Evolutionary conservation across 2,329 filamentous ascomycete genomes (phyloP), one percentile per base, ranked within the genome.

Genomic region (Paecilomyces formosus): DNA sequence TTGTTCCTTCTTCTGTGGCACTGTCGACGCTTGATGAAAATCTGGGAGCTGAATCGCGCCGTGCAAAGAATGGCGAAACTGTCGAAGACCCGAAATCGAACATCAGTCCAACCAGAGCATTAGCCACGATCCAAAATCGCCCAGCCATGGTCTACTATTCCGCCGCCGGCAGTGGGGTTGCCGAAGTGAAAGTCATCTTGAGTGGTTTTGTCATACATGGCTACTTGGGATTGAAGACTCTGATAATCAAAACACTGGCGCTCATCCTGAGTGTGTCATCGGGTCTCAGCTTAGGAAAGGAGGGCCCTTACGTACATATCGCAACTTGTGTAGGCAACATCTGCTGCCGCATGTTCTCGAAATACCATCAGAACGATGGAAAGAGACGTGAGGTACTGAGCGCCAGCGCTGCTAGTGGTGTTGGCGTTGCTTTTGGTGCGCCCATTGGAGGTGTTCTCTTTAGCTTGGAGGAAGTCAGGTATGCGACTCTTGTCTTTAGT

Each of bases 131-230:
- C 53, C 60, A 77, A 69, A 66, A 68, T 66, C 61, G 72, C 0
- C 83, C 88, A 2, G 89, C 90, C 0, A 95, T 95, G 88, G 83
- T 93, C 4, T 99, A 96, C 74, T 99, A 97, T 73, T 92, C 94
- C 7, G 94, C 93, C 59, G 93, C 93, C 50, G 94, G 94, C 54
- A 96, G 92, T 74, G 94, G 94, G 66, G 94, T 99, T 12, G 94
- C 94, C 6, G 94, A 99, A 76, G 93, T 97, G 58, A 92, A 94
- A 63, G 94, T 97, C 60, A 97, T 97, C 59, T 83, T 97, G n/a
- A 97, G 92, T 67, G 94, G 94, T 5, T 99, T 97, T 68, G 93
- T 99, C 57, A 79, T 99, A 57, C 94, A 97, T 79, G 93, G 94
- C 1, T 97, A 97, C 70, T 82, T 99, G 7, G 94, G 94, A 65